Conservation (phyloP, 345 rosid species). For the Crucihimalaya himalaica region DNA sequence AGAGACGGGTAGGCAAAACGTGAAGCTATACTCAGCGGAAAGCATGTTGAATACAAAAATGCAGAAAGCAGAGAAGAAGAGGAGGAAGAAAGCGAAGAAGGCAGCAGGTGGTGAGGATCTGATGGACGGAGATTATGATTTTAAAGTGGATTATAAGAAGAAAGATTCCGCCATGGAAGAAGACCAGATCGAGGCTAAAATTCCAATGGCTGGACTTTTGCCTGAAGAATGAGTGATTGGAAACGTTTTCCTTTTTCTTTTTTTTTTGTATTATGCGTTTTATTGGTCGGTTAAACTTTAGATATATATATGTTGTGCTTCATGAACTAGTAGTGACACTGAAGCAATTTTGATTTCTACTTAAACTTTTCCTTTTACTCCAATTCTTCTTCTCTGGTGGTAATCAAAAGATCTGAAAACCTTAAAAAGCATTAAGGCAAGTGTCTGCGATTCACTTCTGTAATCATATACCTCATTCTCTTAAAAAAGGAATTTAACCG, state of each 20-base stretch:
- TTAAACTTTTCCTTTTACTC: not conserved
- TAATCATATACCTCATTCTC: too few species aligned
- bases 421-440: too few species aligned
- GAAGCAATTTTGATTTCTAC: slow-evolving; percentile 22
- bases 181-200: slow-evolving; percentile 36
- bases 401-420: too few species aligned
- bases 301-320: not conserved
- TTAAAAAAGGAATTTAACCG: too few species aligned
- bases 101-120: slow-evolving; percentile 46
- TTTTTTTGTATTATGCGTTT: not conserved
- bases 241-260: not conserved
- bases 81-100: slow-evolving; percentile 63
- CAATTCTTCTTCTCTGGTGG: too few species aligned
- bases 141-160: slow-evolving; percentile 68
- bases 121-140: slow-evolving; percentile 76
- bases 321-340: not conserved
- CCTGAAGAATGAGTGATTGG: slow-evolving; percentile 49
- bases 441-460: too few species aligned
- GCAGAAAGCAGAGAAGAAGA: slow-evolving; percentile 78
- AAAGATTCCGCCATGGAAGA: slow-evolving; percentile 48
- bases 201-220: slow-evolving; percentile 55
- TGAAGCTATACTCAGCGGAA: slow-evolving; percentile 65
- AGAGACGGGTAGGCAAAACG: slow-evolving; percentile 57
- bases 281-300: slow-evolving; percentile 1
- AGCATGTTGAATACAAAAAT: slow-evolving; percentile 72